These are phyloP conservation scores for Naganishia antarctica DNA, from an alignment of 768 basidiomycete species.

Conservation along the genomic window DNA sequence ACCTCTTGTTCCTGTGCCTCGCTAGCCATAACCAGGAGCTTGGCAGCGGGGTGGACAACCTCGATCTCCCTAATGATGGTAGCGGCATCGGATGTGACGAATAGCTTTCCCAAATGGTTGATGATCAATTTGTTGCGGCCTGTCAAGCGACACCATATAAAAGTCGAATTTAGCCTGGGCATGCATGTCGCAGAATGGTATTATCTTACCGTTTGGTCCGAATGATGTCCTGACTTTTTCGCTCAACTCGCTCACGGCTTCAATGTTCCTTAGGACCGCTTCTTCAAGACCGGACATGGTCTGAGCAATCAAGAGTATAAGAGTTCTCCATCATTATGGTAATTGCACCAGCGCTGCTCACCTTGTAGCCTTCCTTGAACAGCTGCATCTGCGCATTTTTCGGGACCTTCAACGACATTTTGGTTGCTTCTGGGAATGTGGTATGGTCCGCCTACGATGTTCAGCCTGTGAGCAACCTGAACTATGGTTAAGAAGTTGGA, in stretches of 20 bases:
- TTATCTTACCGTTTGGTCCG: conserved; percentile 77
- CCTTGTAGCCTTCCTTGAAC: conserved; percentile 98
- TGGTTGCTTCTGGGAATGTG: not conserved
- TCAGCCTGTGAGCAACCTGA: not conserved
- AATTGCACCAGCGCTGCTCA: conserved; percentile 44
- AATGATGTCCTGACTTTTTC: conserved; percentile 95
- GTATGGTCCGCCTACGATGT: too few species aligned
- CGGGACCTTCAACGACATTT: conserved; percentile 90
- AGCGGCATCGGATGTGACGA: conserved; percentile 97
- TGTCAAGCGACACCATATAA: conserved; percentile 41
- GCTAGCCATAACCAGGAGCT: conserved; percentile 97
- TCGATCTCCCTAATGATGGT: conserved; percentile 98
- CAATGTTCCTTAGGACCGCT: conserved; percentile 92
- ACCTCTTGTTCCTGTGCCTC: conserved; percentile 95
- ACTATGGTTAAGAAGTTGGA: too few species aligned
- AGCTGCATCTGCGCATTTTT: conserved; percentile 81
- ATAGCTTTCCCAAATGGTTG: conserved; percentile 90
- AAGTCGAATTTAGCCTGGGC: not conserved
- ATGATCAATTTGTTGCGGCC: conserved; percentile 96
- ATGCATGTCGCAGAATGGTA: not conserved
- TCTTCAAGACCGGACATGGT: conserved; percentile 88
- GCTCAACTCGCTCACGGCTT: conserved; percentile 89
- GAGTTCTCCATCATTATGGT: too few species aligned
- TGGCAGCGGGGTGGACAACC: conserved; percentile 96
- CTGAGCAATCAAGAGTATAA: conserved; percentile 25